These are phyloP conservation scores for Theobroma cacao DNA, from an alignment of 345 rosid species.

Conservation along the genomic window DNA sequence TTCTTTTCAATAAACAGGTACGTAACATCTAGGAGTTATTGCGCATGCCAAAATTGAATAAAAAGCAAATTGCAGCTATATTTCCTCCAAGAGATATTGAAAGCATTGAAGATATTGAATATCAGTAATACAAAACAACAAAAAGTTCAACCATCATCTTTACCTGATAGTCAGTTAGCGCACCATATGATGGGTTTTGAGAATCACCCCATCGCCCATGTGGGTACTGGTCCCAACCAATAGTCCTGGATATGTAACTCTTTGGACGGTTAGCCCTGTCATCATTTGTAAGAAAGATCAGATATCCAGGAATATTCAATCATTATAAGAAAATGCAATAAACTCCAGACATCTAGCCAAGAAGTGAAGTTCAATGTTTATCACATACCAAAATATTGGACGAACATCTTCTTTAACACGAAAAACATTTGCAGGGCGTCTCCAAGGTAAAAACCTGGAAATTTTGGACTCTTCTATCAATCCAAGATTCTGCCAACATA, in stretches of 20 bases:
- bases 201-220: constrained; percentile 95
- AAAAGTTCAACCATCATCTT: not conserved
- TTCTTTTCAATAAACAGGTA: not conserved
- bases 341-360: not conserved
- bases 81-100: not conserved
- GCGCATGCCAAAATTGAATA: not conserved
- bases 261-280: constrained; percentile 98
- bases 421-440: constrained; percentile 84
- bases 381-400: constrained; percentile 86
- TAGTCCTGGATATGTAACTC: constrained; percentile 89
- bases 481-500: constrained; percentile 78
- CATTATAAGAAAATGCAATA: not conserved
- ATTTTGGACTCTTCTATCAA: constrained; percentile 88
- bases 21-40: not conserved
- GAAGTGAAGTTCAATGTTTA: not conserved
- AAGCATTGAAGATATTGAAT: not conserved
- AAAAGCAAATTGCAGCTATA: not conserved
- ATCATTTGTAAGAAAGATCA: constrained; percentile 20
- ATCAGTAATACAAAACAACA: not conserved
- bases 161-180: constrained; percentile 87
- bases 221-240: constrained; percentile 92
- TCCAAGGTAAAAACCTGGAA: constrained; percentile 82
- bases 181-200: constrained; percentile 81
- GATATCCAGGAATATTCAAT: not conserved
- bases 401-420: constrained; percentile 94